phyloP scores from a whole-genome alignment of 192 early-diverging fungal genomes.

The Linnemannia hyalina region DNA sequence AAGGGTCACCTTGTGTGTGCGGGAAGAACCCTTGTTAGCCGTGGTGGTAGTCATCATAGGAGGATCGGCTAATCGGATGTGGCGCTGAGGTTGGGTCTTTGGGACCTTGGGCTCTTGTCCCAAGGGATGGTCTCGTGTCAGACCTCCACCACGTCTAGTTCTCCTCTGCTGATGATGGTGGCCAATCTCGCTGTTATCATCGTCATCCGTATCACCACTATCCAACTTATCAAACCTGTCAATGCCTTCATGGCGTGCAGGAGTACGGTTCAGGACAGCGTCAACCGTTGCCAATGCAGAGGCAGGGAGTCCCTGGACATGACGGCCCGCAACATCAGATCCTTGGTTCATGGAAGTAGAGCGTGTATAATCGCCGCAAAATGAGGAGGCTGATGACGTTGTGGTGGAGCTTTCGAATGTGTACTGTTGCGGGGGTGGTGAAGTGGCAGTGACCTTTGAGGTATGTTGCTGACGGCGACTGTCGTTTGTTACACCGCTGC shows the following conservation, averaged over 20 bases:
- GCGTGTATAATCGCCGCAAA: not conserved
- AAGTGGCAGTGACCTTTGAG: not conserved
- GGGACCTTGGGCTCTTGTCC: not conserved
- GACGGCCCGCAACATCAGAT: not conserved
- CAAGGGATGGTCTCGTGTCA: not conserved
- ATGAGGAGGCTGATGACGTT: not conserved
- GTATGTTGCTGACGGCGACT: not conserved
- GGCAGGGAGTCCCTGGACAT: conserved; percentile 10
- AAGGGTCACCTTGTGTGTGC: not conserved
- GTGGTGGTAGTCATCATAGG: not conserved
- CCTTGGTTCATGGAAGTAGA: not conserved
- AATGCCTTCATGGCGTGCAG: not conserved
- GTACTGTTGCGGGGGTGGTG: not conserved
- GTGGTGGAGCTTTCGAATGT: not conserved
- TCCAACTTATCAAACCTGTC: not conserved
- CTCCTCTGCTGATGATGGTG: not conserved
- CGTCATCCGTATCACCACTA: not conserved
- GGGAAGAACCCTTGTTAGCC: not conserved
- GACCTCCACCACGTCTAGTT: not conserved
- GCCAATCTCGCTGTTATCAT: not conserved
- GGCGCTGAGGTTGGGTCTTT: not conserved
- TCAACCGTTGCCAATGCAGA: conserved; percentile 15
- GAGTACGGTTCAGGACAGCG: not conserved
- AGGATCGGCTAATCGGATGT: not conserved
- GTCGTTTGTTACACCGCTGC: not conserved